Evolutionary conservation across 345 rosid species (phyloP).

Genomic region (Bretschneidera sinensis): DNA sequence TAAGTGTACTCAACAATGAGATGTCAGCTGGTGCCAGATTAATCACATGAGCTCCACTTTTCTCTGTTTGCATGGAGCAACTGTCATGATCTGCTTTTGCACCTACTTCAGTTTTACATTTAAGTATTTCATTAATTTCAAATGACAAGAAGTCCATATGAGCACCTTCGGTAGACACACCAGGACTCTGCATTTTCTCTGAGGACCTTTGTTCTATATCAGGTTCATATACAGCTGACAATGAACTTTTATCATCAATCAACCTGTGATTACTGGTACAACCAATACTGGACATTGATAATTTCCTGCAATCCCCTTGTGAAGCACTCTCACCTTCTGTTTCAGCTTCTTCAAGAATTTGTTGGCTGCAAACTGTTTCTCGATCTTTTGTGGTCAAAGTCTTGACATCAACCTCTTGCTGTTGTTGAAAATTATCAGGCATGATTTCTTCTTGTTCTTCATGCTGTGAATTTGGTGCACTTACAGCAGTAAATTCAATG

Average conservation of each 20-base stretch:
- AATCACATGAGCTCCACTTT: conserved; percentile 25
- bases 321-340: conserved; percentile 17
- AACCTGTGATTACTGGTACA: conserved; percentile 13
- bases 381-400: conserved; percentile 23
- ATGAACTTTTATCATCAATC: conserved; percentile 22
- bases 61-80: conserved; percentile 27
- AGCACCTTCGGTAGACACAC: conserved; percentile 26
- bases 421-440: conserved; percentile 25
- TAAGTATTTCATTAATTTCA: conserved; percentile 23
- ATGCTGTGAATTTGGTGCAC: conserved; percentile 16
- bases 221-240: conserved; percentile 25
- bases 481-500: conserved; percentile 22
- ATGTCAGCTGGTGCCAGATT: conserved; percentile 41
- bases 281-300: conserved; percentile 11
- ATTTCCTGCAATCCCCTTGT: conserved; percentile 22
- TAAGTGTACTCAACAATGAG: conserved; percentile 48
- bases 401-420: conserved; percentile 28
- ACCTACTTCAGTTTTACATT: conserved; percentile 18
- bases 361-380: conserved; percentile 17
- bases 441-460: conserved; percentile 27
- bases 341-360: conserved; percentile 29
- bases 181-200: conserved; percentile 24
- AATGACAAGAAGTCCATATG: conserved; percentile 25
- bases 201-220: conserved; percentile 23
- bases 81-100: conserved; percentile 22